These are phyloP conservation scores for Scenedesmus sp. DNA, from an alignment of 163 green algal species.

Conservation along the genomic window DNA sequence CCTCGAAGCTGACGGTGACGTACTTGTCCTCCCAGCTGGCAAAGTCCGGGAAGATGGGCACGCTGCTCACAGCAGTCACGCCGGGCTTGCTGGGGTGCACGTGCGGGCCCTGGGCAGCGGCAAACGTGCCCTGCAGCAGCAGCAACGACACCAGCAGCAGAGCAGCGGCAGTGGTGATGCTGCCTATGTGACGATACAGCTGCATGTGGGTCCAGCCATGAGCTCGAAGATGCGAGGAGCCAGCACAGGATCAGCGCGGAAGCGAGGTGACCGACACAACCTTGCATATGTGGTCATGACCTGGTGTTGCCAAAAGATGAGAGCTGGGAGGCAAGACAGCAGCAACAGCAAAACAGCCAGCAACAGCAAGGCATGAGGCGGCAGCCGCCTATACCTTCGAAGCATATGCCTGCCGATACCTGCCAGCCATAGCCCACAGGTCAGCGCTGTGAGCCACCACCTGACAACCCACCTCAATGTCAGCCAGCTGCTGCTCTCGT, in stretches of 20 bases:
- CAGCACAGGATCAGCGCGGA: too few relatives aligned
- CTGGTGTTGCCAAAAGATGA: too few relatives aligned
- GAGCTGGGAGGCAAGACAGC: neutral
- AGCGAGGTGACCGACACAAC: too few relatives aligned
- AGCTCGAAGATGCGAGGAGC: too few relatives aligned
- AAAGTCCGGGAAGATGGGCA: slow-evolving; percentile 61
- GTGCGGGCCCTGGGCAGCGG: slow-evolving; percentile 58
- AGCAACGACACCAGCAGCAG: neutral
- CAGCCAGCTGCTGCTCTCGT: slow-evolving; percentile 49
- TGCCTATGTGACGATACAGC: neutral
- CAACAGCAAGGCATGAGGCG: too few relatives aligned
- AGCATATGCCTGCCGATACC: too few relatives aligned
- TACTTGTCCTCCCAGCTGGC: slow-evolving; percentile 53
- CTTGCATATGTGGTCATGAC: too few relatives aligned
- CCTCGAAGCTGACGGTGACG: slow-evolving; percentile 46
- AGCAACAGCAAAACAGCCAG: too few relatives aligned
- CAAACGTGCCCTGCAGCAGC: slow-evolving; percentile 69
- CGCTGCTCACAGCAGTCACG: slow-evolving; percentile 61
- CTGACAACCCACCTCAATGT: slow-evolving; percentile 54
- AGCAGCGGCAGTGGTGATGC: neutral
- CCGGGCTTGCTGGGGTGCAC: slow-evolving; percentile 67
- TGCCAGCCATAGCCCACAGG: too few relatives aligned
- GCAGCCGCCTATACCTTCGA: too few relatives aligned
- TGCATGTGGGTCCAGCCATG: too few relatives aligned
- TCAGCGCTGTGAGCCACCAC: too few relatives aligned